Evolutionary conservation across 306 rosid genomes (phyloP).

Genomic region (Malus sieversii): DNA sequence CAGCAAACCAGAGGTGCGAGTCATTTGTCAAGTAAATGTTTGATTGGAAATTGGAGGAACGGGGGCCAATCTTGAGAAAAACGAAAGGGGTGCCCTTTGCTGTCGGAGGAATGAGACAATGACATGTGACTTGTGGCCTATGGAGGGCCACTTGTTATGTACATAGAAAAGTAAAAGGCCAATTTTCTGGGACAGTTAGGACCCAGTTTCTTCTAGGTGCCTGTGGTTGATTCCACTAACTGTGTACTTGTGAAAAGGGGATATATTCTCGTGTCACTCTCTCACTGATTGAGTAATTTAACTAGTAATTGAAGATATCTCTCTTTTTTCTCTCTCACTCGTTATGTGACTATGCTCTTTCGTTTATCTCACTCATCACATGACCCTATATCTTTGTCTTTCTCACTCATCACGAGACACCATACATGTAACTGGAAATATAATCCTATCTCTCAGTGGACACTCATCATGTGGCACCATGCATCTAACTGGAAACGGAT

Average conservation of each 20-base stretch:
- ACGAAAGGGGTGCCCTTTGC: constrained; percentile 12
- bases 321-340: no score
- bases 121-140: constrained; percentile 26
- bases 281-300: no score
- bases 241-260: not conserved
- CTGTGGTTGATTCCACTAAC: constrained; percentile 4
- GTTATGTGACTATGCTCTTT: no score
- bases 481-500: no score
- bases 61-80: constrained; percentile 17
- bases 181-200: constrained; percentile 32
- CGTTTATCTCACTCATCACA: no score
- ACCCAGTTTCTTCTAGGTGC: constrained; percentile 13
- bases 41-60: constrained; percentile 14
- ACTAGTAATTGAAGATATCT: no score
- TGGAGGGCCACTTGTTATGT: constrained; percentile 22
- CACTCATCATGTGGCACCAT: no score
- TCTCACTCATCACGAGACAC: no score
- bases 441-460: no score
- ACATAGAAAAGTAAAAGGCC: constrained; percentile 5
- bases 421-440: no score
- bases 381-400: no score
- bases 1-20: constrained; percentile 8
- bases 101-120: constrained; percentile 32
- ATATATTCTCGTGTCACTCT: not conserved
- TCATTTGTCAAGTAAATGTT: constrained; percentile 29